Conservation (phyloP, 345 rosid genomes). For the Camelina sativa region DNA sequence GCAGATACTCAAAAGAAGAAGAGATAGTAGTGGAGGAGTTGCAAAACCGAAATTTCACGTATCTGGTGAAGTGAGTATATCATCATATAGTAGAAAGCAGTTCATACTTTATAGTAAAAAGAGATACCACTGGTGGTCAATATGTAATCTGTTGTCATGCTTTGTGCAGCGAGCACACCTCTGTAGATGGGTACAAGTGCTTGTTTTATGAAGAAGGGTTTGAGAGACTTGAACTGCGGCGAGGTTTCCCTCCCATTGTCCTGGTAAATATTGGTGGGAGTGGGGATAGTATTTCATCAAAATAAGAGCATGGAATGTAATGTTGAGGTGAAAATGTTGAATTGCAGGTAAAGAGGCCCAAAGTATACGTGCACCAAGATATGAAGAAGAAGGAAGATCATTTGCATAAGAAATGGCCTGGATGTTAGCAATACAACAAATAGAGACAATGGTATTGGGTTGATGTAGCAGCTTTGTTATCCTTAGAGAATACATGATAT, state of each 20-base stretch:
- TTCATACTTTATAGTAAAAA: not conserved
- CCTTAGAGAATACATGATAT: conserved; percentile 10
- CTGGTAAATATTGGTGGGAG: conserved; percentile 54
- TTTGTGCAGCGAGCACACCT: conserved; percentile 67
- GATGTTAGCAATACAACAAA: conserved; percentile 47
- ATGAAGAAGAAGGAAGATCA: conserved; percentile 42
- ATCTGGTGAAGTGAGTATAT: conserved; percentile 70
- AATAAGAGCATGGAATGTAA: conserved; percentile 21
- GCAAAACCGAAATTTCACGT: conserved; percentile 66
- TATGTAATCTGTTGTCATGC: conserved; percentile 28
- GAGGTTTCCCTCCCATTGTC: conserved; percentile 59
- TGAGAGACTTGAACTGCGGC: conserved; percentile 59
- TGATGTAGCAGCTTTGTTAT: conserved; percentile 11
- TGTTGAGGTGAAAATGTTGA: conserved; percentile 31
- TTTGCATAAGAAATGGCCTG: conserved; percentile 58
- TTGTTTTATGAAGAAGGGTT: conserved; percentile 67
- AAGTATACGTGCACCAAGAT: conserved; percentile 70
- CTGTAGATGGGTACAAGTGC: conserved; percentile 73
- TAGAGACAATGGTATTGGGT: conserved; percentile 1
- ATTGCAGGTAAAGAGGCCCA: conserved; percentile 72
- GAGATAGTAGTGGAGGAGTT: conserved; percentile 61
- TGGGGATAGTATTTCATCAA: not conserved
- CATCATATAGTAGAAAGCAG: conserved; percentile 25
- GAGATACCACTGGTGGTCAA: conserved; percentile 1
- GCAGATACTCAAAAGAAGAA: conserved; percentile 97